Evolutionary conservation across 2,329 filamentous ascomycete species (phyloP), one percentile per base, ranked within the genome.

Genomic region (Curvularia eragrostidis): DNA sequence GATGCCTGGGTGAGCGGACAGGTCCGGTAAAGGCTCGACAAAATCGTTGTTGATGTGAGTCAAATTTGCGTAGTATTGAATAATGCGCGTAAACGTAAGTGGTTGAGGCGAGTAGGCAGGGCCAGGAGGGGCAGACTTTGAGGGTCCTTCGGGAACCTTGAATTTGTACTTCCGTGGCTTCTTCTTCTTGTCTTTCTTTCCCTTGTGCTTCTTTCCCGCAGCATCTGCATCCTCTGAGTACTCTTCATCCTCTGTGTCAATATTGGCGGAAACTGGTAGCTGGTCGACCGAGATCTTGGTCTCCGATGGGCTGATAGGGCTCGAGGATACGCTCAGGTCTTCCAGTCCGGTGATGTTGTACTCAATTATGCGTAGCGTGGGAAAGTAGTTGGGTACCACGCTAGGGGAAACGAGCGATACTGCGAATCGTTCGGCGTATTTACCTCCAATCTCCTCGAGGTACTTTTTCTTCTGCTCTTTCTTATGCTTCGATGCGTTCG

Each of bases 51-150:
- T 96, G 77, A 97, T 89, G 57, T 86, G 80, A 0, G 94, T 98
- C n/a, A 99, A 80, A 75, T 99, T 99, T 59, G 94, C 93, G 76
- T 87, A 97, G 76, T 96, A 97, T 70, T 99, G 95, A 3, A 87
- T 92, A 76, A 92, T 97, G 5, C 91, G 87, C 3, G 89, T 83
- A 61, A 93, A 82, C 0, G 91, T 91, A 36, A 98, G 81, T 0
- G 91, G 82, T 73, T 99, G 95, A 7, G 90, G 87, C 19, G 89
- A 92, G 77, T 99, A 98, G 7, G 91, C 95, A 0, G 95, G 95
- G 0, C 95, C 95, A 0, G 94, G 94, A 5, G 87, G 86, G 7
- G 89, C 79, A 1, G 85, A 84, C 67, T 89, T 87, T 0, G 91
- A 86, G 2, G 95, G 95, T 1, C 88, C 86, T 0, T 86, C 77